phyloP scores from a whole-genome alignment of 768 basidiomycete species.

The Neoboletus subvelutipes region DNA sequence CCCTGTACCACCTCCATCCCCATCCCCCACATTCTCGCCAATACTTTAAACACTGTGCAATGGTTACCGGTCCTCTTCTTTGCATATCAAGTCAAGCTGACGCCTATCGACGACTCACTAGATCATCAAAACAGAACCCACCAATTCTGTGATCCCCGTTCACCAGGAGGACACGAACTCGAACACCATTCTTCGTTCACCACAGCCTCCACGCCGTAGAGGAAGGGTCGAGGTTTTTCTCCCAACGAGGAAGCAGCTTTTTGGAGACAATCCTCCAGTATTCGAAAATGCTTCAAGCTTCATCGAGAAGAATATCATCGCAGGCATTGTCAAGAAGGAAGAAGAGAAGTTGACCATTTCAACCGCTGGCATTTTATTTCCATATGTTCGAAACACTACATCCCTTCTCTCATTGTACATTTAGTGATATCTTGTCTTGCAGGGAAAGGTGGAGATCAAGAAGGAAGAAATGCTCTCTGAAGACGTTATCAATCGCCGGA shows the following conservation, averaged over 20 bases:
- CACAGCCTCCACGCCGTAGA: not conserved
- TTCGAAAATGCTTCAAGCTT: conserved; percentile 9
- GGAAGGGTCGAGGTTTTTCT: conserved; percentile 10
- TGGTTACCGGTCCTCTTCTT: not conserved
- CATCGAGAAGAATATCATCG: conserved; percentile 9
- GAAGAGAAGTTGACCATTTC: conserved; percentile 10
- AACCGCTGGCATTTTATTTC: not conserved
- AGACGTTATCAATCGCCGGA: conserved; percentile 16
- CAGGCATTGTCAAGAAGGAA: conserved; percentile 12
- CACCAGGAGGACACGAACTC: not conserved
- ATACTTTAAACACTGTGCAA: not conserved
- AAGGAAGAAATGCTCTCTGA: conserved; percentile 23
- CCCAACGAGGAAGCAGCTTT: conserved; percentile 11
- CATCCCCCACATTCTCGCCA: not conserved
- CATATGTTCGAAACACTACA: not conserved
- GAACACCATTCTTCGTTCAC: not conserved
- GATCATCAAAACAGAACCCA: conserved; percentile 14
- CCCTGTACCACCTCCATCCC: not conserved
- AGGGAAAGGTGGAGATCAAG: conserved; percentile 16
- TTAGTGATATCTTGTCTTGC: not conserved
- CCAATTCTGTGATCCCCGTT: not conserved
- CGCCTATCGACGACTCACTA: not conserved
- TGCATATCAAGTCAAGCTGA: not conserved
- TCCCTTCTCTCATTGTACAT: not conserved
- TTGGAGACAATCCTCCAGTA: conserved; percentile 1